These are phyloP conservation scores for Metrosideros polymorpha DNA, from an alignment of 441 rosid species.

Conservation along the genomic window DNA sequence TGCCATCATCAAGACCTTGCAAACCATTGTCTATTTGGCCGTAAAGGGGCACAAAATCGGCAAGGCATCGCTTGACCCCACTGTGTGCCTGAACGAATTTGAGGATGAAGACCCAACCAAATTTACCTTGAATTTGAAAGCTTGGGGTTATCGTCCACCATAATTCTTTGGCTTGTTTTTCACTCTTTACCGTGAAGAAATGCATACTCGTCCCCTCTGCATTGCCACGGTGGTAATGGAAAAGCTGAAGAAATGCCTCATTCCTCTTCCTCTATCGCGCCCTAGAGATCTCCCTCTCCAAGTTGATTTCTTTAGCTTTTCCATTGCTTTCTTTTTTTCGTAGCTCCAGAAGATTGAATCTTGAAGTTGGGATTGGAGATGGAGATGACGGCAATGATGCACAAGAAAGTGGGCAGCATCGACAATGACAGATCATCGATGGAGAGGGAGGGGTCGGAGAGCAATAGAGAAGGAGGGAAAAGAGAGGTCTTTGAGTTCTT, in stretches of 20 bases:
- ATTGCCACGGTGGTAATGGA: too few relatives aligned
- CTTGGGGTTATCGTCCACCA: too few relatives aligned
- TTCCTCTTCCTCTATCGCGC: neutral
- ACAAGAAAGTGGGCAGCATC: neutral
- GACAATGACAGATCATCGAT: neutral
- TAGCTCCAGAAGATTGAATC: slow-evolving; percentile 48
- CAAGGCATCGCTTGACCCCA: too few relatives aligned
- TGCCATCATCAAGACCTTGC: too few relatives aligned
- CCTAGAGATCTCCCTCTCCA: neutral
- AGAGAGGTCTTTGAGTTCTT: slow-evolving; percentile 47
- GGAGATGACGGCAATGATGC: neutral
- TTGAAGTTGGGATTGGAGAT: slow-evolving; percentile 13
- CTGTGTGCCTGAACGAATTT: too few relatives aligned
- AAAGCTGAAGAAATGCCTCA: too few relatives aligned
- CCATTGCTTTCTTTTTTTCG: neutral
- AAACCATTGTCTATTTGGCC: too few relatives aligned
- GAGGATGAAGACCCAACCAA: too few relatives aligned
- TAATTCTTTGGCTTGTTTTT: too few relatives aligned
- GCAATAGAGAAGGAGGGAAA: slow-evolving; percentile 10
- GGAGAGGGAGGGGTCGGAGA: slow-evolving; percentile 2
- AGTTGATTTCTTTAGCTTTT: neutral
- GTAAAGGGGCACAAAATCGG: too few relatives aligned
- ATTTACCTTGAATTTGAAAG: too few relatives aligned
- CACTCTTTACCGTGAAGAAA: too few relatives aligned
- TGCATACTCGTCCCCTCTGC: neutral